phyloP scores from a whole-genome alignment of 2,329 filamentous ascomycete species.

The Trichoderma breve region DNA sequence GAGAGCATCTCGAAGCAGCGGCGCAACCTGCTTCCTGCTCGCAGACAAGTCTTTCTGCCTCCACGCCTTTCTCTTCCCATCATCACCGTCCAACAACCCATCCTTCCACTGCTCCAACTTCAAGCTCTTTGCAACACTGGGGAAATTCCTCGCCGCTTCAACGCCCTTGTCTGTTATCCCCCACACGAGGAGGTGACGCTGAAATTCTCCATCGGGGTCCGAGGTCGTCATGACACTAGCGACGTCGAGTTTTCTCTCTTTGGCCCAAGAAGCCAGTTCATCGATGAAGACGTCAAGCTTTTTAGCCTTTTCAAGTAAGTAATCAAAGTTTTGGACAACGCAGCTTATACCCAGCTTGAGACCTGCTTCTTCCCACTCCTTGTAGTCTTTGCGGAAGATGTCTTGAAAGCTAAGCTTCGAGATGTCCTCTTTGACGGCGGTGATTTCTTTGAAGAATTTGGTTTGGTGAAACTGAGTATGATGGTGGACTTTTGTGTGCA shows the following conservation, averaged over 20 bases:
- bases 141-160: constrained; percentile 55
- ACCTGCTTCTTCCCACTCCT: constrained; percentile 64
- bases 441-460: constrained; percentile 59
- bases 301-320: constrained; percentile 55
- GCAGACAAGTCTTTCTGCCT: constrained; percentile 59
- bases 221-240: constrained; percentile 69
- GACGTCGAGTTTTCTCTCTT: constrained; percentile 60
- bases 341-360: constrained; percentile 65
- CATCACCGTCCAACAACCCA: constrained; percentile 45
- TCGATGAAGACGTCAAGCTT: constrained; percentile 45
- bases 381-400: constrained; percentile 79
- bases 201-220: constrained; percentile 53
- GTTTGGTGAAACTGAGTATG: constrained; percentile 48
- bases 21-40: constrained; percentile 68
- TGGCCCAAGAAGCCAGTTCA: constrained; percentile 51
- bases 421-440: constrained; percentile 66
- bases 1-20: constrained; percentile 60
- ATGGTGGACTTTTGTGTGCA: constrained; percentile 50
- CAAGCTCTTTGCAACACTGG: constrained; percentile 47
- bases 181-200: constrained; percentile 67
- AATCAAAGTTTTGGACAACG: constrained; percentile 61
- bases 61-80: constrained; percentile 62
- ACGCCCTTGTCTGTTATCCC: constrained; percentile 51
- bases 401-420: constrained; percentile 60
- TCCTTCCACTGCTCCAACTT: constrained; percentile 54